A percentile compares a stretch with the other conserved stretches of the same genome.
phyloP scores from a whole-genome alignment of 805 yeast species.

The Pichia pseudocactophila region DNA sequence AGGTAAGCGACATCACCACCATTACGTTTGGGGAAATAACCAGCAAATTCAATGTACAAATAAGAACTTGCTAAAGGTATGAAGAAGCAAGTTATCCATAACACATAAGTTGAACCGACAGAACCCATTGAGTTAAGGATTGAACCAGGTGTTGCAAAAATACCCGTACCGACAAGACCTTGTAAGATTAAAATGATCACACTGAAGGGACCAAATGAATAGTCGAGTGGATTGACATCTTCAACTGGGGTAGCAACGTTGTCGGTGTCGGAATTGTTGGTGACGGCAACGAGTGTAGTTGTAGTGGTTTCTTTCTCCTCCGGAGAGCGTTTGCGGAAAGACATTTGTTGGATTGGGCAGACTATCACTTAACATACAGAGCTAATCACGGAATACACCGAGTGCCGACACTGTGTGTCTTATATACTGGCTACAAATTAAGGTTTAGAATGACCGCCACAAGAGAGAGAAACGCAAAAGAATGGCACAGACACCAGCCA shows the following conservation, averaged over 20 bases:
- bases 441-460: too few relatives aligned
- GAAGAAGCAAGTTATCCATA: conserved; percentile 36
- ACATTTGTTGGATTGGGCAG: too few relatives aligned
- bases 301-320: too few relatives aligned
- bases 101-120: conserved; percentile 34
- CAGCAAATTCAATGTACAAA: conserved; percentile 34
- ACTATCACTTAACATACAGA: too few relatives aligned
- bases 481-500: too few relatives aligned
- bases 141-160: conserved; percentile 60
- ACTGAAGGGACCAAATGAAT: conserved; percentile 29
- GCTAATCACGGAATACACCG: too few relatives aligned
- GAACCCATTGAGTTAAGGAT: conserved; percentile 39
- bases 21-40: conserved; percentile 44
- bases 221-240: conserved; percentile 22
- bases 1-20: conserved; percentile 84
- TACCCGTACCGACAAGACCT: conserved; percentile 71
- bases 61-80: conserved; percentile 30
- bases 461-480: too few relatives aligned
- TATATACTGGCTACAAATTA: too few relatives aligned
- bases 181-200: conserved; percentile 60
- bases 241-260: conserved; percentile 31
- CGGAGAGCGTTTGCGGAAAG: background rate
- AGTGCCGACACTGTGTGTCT: too few relatives aligned
- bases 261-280: too few relatives aligned
- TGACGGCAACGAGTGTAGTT: too few relatives aligned